Evolutionary conservation across 805 yeast genomes (phyloP), one percentile per base, ranked within the genome.

Genomic region (Torulaspora delbrueckii): DNA sequence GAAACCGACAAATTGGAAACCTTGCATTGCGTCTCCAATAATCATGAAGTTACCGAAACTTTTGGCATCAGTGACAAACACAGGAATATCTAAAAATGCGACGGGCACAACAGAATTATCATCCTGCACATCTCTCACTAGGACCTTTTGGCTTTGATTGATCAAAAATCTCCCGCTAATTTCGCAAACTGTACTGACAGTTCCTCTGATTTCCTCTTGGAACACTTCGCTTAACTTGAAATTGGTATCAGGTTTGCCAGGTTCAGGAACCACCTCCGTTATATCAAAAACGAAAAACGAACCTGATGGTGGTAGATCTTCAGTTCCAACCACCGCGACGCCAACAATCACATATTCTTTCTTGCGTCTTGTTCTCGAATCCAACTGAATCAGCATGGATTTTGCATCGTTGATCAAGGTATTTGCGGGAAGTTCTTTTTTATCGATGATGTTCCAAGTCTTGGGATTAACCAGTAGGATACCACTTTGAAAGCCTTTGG

Each of bases 41-140:
- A 89, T 57, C n/a, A 91, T 62, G 56, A 91, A 68, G 62, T 90
- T 87, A 32, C 95, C 90, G 61, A 88, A 79, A 52, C 89, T 75
- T 65, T 90, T 90, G 12, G 87, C 76, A 53, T 86, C 95, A 5
- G 84, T 73, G 2, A 87, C 79, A 62, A 79, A 87, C 0, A 89
- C 78, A 1, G 89, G 79, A n/a, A 89, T 77, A 62, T 93, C 98
- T 44, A 83, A 72, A 58, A 93, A 93, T 1, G 98, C 98, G 4
- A 93, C 96, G 0, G 98, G 96, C 25, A 85, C 88, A 3, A 88
- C 87, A 33, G 81, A 76, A 44, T 86, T 85, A 62, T 86, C 93
- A 56, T 86, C 95, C 58, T 86, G 90, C 39, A 89, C 72, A 60
- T 86, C 91, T 58, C 97, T 74, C 2, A 90, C 82, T 54, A 91